A percentile compares a stretch with the other conserved stretches of the same genome.
Conservation (phyloP, 73 alveolate genomes). For the Paramecium primaurelia region DNA sequence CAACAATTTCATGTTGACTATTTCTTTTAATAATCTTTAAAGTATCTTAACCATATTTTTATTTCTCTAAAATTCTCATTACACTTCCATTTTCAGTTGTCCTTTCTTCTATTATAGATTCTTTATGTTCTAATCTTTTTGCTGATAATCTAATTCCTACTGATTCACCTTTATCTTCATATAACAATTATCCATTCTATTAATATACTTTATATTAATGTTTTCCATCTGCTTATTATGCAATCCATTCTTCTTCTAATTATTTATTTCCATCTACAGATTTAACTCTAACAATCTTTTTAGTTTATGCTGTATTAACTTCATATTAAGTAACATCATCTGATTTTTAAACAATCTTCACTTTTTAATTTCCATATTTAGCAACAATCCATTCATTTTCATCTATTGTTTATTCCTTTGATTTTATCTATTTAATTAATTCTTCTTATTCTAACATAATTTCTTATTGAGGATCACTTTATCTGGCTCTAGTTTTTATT, state of each 20-base stretch:
- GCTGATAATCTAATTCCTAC: neutral
- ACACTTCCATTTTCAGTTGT: neutral
- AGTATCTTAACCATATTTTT: constrained; percentile 35
- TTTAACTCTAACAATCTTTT: neutral
- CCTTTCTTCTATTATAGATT: neutral
- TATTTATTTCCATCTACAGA: neutral
- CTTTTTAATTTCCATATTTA: constrained; percentile 16
- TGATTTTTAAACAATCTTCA: neutral
- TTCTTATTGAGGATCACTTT: neutral
- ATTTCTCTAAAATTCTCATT: neutral
- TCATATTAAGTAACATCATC: neutral
- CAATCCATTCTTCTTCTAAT: constrained; percentile 20
- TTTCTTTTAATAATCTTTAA: neutral
- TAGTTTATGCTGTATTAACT: neutral
- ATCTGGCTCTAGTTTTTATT: neutral
- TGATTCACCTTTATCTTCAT: neutral
- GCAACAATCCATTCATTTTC: constrained; percentile 33
- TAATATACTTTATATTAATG: constrained; percentile 30
- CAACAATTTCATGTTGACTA: neutral
- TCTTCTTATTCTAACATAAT: neutral
- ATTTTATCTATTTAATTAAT: neutral
- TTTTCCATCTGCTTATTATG: constrained; percentile 9
- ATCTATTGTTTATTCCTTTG: constrained; percentile 4
- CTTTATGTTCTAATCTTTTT: neutral
- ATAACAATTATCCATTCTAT: neutral